Evolutionary conservation across 805 yeast genomes (phyloP).

Genomic region (Kuraishia ogatae): DNA sequence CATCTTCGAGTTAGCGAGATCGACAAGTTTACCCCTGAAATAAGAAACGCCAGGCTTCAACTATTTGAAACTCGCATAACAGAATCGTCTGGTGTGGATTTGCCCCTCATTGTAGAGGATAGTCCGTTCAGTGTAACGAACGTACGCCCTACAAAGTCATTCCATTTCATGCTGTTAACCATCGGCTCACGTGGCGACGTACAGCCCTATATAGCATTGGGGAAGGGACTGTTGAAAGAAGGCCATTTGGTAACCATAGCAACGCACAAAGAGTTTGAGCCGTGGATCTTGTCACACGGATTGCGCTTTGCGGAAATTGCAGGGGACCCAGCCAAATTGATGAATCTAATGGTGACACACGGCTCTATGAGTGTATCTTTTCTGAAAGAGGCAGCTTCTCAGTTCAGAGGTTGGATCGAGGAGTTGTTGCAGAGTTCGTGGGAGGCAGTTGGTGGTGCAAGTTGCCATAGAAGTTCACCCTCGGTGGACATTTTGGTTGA

Average conservation of each 20-base stretch:
- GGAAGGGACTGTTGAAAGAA: slow-evolving; percentile 64
- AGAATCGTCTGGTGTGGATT: slow-evolving; percentile 50
- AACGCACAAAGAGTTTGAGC: slow-evolving; percentile 74
- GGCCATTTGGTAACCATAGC: slow-evolving; percentile 84
- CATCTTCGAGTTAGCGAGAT: too few relatives aligned
- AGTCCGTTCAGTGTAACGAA: slow-evolving; percentile 45
- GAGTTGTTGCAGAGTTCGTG: slow-evolving; percentile 69
- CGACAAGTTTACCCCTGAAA: neutral
- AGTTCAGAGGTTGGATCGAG: slow-evolving; percentile 76
- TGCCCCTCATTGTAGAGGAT: slow-evolving; percentile 64
- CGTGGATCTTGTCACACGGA: slow-evolving; percentile 63
- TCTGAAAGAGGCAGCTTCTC: slow-evolving; percentile 70
- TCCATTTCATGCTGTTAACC: slow-evolving; percentile 63
- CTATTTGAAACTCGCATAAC: slow-evolving; percentile 61
- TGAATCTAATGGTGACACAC: slow-evolving; percentile 88
- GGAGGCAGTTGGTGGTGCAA: slow-evolving; percentile 51
- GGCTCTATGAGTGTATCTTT: slow-evolving; percentile 81
- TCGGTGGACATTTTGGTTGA: slow-evolving; percentile 74
- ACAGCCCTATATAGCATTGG: slow-evolving; percentile 91
- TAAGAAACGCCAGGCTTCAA: slow-evolving; percentile 41
- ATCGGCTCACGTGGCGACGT: slow-evolving; percentile 97
- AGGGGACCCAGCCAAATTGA: slow-evolving; percentile 87
- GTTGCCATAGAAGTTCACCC: slow-evolving; percentile 5
- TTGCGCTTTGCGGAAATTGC: slow-evolving; percentile 70
- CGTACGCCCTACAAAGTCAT: slow-evolving; percentile 43